Conservation (phyloP, 2,329 filamentous ascomycete genomes). For the Chaetomium globosum region DNA sequence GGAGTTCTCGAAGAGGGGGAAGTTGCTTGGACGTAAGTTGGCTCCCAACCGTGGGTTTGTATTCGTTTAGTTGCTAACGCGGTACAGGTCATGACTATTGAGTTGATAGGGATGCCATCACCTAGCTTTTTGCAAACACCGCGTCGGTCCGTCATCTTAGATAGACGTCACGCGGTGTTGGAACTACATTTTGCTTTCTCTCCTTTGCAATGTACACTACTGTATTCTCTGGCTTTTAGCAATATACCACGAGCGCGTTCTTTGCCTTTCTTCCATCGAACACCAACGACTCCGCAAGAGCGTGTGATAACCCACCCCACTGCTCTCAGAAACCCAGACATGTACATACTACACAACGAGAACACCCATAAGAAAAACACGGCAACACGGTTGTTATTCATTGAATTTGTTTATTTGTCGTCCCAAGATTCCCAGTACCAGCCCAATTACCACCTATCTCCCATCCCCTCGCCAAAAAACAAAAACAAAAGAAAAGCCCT, state of each 20-base stretch:
- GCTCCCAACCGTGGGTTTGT: no score
- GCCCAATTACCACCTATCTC: neutral
- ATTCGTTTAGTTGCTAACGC: neutral
- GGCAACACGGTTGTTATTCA: no score
- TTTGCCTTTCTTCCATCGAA: neutral
- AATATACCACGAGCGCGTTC: conserved; percentile 15
- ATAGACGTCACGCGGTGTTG: neutral
- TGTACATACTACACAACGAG: neutral
- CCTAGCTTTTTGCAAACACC: neutral
- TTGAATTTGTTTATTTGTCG: no score
- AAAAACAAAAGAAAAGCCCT: no score
- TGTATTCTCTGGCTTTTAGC: neutral
- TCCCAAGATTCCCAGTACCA: neutral
- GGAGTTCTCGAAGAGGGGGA: conserved; percentile 68
- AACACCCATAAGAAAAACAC: neutral
- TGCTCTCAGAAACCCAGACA: neutral
- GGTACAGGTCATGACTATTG: conserved; percentile 4
- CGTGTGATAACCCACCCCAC: no score
- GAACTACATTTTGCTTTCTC: neutral
- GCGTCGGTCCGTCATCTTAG: neutral
- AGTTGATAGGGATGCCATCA: neutral
- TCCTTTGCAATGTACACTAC: neutral
- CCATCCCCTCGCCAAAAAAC: neutral
- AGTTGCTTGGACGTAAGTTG: conserved; percentile 67
- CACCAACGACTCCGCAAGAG: no score